A percentile compares a stretch with the other conserved stretches of the same genome.
Evolutionary conservation across 2,329 filamentous ascomycete species (phyloP).

Genomic region (Xylariaceae sp.): DNA sequence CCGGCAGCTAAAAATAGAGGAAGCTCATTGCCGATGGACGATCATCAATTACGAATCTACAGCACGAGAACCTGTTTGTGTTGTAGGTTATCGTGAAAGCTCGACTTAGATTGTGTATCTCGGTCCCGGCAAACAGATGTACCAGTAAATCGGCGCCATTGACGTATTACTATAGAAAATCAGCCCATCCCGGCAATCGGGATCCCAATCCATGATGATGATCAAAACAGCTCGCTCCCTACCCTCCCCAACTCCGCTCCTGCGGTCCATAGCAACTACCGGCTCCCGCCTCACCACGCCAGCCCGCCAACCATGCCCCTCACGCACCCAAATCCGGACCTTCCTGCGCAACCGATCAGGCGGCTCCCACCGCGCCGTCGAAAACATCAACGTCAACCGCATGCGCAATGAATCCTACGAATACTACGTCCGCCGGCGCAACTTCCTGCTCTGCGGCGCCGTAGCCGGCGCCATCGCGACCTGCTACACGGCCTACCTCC

Average conservation of each 20-base stretch:
- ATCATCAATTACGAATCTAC: no score
- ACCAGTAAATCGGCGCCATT: neutral
- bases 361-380: slow-evolving; percentile 34
- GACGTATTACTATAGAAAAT: neutral
- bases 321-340: slow-evolving; percentile 9
- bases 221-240: slow-evolving; percentile 9
- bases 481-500: slow-evolving; percentile 43
- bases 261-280: slow-evolving; percentile 9
- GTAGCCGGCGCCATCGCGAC: slow-evolving; percentile 46
- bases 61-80: neutral
- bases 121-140: neutral
- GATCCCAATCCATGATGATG: slow-evolving; percentile 3
- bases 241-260: slow-evolving; percentile 11
- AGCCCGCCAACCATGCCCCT: slow-evolving; percentile 5
- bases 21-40: no score
- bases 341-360: slow-evolving; percentile 7
- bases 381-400: slow-evolving; percentile 46
- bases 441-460: slow-evolving; percentile 48
- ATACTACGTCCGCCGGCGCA: slow-evolving; percentile 47
- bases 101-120: neutral
- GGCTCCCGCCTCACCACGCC: slow-evolving; percentile 6
- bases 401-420: slow-evolving; percentile 43
- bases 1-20: no score
- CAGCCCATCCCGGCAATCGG: neutral
- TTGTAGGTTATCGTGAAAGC: neutral